Base-by-base conservation (phyloP, 331 rosid species). In the Prunus yedoensis region DNA sequence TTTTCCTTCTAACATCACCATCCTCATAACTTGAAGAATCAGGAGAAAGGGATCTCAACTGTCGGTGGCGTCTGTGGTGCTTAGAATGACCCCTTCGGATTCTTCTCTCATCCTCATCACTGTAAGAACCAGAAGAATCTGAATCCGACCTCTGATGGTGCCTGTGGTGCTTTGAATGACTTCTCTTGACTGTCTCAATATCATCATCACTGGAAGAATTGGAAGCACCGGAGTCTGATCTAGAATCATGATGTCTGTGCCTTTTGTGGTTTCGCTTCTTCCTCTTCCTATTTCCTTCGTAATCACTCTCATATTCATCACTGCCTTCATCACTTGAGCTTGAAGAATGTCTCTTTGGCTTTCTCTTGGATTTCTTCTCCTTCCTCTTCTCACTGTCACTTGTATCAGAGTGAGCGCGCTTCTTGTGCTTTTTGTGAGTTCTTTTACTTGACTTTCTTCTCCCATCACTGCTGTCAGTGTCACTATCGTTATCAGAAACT, bases 371-470 rank as follows among this genome's bases (percentile, higher is more conserved):
- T 60, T 82, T 82, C 79, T 78, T 89, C 28, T 83, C 98, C 83
- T 80, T 90, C 84, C 79, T 90, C 83, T 78, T 85, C 47, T 86
- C 91, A 54, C 74, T 83, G 70, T 88, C 94, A 43, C 81, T 88
- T 7, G 87, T 80, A 81, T 85, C 93, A 3, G 75, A 68, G 84
- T 85, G 87, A 72, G 86, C 43, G 73, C 72, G 90, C 83, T 80
- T 89, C 88, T 63, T 89, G 80, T 89, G 89, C 85, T 89, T 91
- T 88, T 84, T 90, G 79, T 86, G 89, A 71, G 71, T 67, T 83
- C 88, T 85, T 88, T 82, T 91, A 64, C 84, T 77, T 21, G 79
- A 75, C 85, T 70, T 94, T 65, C 82, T 83, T 32, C 84, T 75
- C 73, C 80, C 87, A 49, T 83, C 86, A 51, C 77, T 83, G 75